These are phyloP conservation scores for Cercospora janseana DNA, from an alignment of 2,329 filamentous ascomycete species.

Conservation along the genomic window DNA sequence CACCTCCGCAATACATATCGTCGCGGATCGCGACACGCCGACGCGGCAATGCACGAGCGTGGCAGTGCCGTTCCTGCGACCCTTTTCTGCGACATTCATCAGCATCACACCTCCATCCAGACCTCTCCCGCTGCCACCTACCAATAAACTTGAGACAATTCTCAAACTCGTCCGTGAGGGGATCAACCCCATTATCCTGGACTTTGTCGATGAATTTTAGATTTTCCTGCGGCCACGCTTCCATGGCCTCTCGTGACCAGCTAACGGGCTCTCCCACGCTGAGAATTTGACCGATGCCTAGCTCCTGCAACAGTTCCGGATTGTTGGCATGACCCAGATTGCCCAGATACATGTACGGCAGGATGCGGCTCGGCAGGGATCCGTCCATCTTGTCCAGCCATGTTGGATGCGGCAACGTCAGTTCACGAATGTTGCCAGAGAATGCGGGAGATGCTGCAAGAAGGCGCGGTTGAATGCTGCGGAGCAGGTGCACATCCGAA, in stretches of 20 bases:
- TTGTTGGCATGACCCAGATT: conserved; percentile 95
- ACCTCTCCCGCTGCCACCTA: conserved; percentile 49
- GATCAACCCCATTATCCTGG: conserved; percentile 95
- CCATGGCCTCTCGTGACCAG: conserved; percentile 69
- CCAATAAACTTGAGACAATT: conserved; percentile 89
- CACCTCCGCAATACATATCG: conserved; percentile 98
- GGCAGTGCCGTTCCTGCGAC: conserved; percentile 71
- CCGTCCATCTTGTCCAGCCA: conserved; percentile 87
- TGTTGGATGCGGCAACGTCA: conserved; percentile 62
- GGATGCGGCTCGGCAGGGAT: conserved; percentile 81
- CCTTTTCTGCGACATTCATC: conserved; percentile 60
- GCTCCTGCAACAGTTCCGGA: conserved; percentile 70
- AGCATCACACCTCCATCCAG: not conserved
- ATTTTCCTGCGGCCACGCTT: conserved; percentile 74
- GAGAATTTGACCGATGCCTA: conserved; percentile 84
- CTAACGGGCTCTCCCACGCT: conserved; percentile 87
- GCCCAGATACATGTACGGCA: conserved; percentile 94
- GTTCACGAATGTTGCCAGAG: conserved; percentile 49
- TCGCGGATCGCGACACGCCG: conserved; percentile 90
- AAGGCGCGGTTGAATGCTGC: conserved; percentile 70
- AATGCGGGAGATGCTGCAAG: conserved; percentile 65
- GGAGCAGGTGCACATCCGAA: conserved; percentile 81
- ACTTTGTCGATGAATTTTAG: conserved; percentile 79
- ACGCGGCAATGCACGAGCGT: conserved; percentile 96
- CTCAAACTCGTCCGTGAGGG: conserved; percentile 79